Conservation (phyloP, 768 basidiomycete species). For the Russula abietina region DNA sequence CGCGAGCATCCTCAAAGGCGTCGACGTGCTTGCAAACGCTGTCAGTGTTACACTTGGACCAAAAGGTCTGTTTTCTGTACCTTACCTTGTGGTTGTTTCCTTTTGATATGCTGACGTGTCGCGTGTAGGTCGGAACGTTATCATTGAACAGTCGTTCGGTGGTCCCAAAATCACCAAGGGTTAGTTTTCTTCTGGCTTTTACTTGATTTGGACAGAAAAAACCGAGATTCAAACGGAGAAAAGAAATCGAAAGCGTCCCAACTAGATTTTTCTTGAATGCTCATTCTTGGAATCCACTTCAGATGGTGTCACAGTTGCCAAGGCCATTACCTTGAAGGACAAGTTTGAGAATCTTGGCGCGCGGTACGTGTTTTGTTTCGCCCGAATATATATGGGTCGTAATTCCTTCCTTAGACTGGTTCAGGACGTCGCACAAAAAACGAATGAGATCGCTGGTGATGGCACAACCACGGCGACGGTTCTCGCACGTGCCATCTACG, state of each 20-base stretch:
- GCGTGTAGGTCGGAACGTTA: conserved; percentile 82
- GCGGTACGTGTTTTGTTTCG: conserved; percentile 52
- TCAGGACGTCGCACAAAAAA: conserved; percentile 94
- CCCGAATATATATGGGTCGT: conserved; percentile 1
- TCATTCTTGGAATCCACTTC: not conserved
- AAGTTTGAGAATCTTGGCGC: conserved; percentile 99
- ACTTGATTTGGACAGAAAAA: no score
- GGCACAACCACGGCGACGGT: conserved; percentile 98
- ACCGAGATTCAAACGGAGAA: no score
- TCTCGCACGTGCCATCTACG: conserved; percentile 93
- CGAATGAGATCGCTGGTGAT: conserved; percentile 95
- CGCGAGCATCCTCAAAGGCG: conserved; percentile 89
- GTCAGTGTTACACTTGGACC: conserved; percentile 95
- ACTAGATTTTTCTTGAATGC: no score
- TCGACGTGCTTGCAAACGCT: conserved; percentile 94
- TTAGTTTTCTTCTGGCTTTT: conserved; percentile 30
- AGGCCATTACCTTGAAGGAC: conserved; percentile 89
- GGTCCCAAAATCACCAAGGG: conserved; percentile 96
- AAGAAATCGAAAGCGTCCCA: no score
- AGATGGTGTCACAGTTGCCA: conserved; percentile 98
- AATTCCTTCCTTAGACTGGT: conserved; percentile 53
- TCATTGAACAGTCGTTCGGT: conserved; percentile 90
- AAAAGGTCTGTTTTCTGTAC: conserved; percentile 54
- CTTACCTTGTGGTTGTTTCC: not conserved
- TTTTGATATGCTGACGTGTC: conserved; percentile 22